Evolutionary conservation across 169 alveolate species (phyloP).

Genomic region (Cystoisospora suis): DNA sequence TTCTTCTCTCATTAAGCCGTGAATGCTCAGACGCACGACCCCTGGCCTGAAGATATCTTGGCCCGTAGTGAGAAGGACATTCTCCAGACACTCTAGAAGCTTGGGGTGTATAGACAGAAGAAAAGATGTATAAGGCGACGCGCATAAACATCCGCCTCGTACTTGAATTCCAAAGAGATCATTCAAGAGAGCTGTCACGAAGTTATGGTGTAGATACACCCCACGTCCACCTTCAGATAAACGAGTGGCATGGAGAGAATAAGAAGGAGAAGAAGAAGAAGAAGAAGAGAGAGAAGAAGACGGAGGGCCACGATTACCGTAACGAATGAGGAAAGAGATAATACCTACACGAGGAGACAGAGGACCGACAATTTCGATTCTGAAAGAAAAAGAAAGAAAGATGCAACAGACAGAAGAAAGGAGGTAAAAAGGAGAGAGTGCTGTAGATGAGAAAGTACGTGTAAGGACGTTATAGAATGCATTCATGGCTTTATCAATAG

Average conservation of each 20-base stretch:
- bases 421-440: too few species aligned
- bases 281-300: too few species aligned
- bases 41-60: slow-evolving; percentile 92
- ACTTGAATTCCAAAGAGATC: slow-evolving; percentile 93
- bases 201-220: slow-evolving; percentile 87
- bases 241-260: too few species aligned
- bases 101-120: slow-evolving; percentile 10
- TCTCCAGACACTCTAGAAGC: background rate
- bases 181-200: slow-evolving; percentile 88
- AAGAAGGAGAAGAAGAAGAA: too few species aligned
- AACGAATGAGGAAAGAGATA: slow-evolving; percentile 43
- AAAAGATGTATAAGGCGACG: slow-evolving; percentile 90
- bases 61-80: slow-evolving; percentile 78
- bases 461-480: too few species aligned
- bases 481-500: too few species aligned
- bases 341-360: slow-evolving; percentile 39
- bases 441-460: too few species aligned
- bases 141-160: slow-evolving; percentile 94
- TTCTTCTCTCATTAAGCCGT: slow-evolving; percentile 80
- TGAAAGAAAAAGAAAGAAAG: background rate
- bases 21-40: slow-evolving; percentile 88
- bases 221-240: slow-evolving; percentile 17
- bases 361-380: slow-evolving; percentile 24
- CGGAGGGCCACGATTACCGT: background rate
- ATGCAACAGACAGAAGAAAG: background rate